Evolutionary conservation across 805 yeast species (phyloP).

Genomic region (Kodamaea kakaduensis): DNA sequence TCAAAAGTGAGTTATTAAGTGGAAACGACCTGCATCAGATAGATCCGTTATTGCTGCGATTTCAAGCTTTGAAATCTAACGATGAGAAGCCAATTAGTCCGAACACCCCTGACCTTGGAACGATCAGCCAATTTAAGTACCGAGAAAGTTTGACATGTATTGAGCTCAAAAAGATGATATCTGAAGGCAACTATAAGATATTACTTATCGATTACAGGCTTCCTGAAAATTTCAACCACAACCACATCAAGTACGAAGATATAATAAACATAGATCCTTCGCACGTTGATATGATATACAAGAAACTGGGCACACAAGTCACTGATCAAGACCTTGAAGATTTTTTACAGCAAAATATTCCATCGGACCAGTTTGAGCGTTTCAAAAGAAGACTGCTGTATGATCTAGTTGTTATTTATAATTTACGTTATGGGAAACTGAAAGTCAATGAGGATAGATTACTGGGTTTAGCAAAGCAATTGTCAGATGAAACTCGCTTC

Average conservation of each 20-base stretch:
- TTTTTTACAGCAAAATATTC: constrained; percentile 52
- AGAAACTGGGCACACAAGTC: constrained; percentile 33
- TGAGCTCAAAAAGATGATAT: constrained; percentile 1
- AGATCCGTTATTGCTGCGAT: constrained; percentile 26
- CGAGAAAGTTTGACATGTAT: constrained; percentile 4
- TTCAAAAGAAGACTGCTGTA: constrained; percentile 53
- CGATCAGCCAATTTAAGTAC: constrained; percentile 3
- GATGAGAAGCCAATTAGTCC: not conserved
- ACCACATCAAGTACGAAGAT: constrained; percentile 59
- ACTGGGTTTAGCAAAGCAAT: constrained; percentile 31
- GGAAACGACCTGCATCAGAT: not conserved
- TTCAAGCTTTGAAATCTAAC: constrained; percentile 17
- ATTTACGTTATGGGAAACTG: constrained; percentile 37
- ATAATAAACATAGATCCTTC: constrained; percentile 73
- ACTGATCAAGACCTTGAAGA: constrained; percentile 66
- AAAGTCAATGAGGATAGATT: constrained; percentile 26
- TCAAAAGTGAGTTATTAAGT: constrained; percentile 3
- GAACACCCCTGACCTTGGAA: not conserved
- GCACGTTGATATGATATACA: constrained; percentile 15
- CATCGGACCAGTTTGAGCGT: constrained; percentile 49
- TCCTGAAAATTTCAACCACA: constrained; percentile 51
- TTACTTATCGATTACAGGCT: constrained; percentile 74
- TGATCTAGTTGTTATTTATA: constrained; percentile 65
- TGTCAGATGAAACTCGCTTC: constrained; percentile 35
- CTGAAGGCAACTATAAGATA: constrained; percentile 18